Evolutionary conservation across 2,329 filamentous ascomycete species (phyloP), one percentile per base, ranked within the genome.

Genomic region (Annulohypoxylon truncatum): DNA sequence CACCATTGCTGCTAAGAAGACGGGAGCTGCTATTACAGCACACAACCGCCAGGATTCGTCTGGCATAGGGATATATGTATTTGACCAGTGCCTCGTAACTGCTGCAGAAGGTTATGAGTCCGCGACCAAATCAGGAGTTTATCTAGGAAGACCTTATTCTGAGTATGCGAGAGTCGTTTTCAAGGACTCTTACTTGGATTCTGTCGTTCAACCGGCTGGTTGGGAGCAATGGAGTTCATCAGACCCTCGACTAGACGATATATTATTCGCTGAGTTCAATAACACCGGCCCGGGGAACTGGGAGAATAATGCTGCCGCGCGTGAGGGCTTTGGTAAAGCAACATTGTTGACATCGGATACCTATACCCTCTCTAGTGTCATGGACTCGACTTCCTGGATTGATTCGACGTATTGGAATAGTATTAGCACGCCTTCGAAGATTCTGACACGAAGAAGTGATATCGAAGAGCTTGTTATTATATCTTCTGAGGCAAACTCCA

Each of bases 1-100:
- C 18, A 53, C 57, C 9, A 60, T 60, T 20, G 57, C 26, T 3
- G 57, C 57, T 6, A 60, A 60, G 28, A 26, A 40, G 24, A 44
- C 22, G n/a, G 44, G 40, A 28, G 46, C 48, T 28, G 42, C 35
- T 10, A 53, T 60, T 3, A 60, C 57, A 6, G 57, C 57, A 13
- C 57, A 60, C n/a, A 60, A 40, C 28, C 57, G 57, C 46, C 7
- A 60, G 24, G 18, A 26, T 38, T 13, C 12, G 2, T 28, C 38
- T 15, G 47, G 38, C 1, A 38, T 38, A 7, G 57, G 57, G 4
- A 24, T 51, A 15, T 60, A 53, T 18, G 40, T 53, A 12, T 60
- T 60, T 10, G 57, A 60, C 28, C 57, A 53, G 28, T 60, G 57
- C 22, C 9, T 60, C 13, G 50, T 60, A 22, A 60, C 57, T 7